Evolutionary conservation across 768 basidiomycete species (phyloP), one percentile per base, ranked within the genome.

Genomic region (Auricularia auricula-judae): DNA sequence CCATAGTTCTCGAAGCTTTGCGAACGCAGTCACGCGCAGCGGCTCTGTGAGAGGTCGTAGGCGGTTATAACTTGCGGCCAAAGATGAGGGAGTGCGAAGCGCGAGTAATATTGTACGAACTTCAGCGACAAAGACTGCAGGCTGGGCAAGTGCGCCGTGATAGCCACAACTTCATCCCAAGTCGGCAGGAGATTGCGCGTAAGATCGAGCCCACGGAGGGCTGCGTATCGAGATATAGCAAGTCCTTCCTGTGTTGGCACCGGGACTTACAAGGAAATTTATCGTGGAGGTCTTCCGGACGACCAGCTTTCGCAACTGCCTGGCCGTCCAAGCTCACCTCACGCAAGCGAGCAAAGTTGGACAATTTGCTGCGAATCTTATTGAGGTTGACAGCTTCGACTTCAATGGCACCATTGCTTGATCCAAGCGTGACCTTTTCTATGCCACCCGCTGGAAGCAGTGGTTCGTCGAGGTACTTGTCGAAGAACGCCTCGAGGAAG

Each of bases 311-410:
- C 14, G 69, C 74, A 12, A 96, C 85, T 63, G 77, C 72, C 66
- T 86, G 83, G 68, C 78, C 80, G 70, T 95, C 90, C 35, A 97
- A 77, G 65, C 94, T 93, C 62, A 89, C 83, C 72, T 93, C 88
- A 63, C 84, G 84, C 61, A 98, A 78, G 18, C 79, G 79, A 59
- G 81, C 80, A 21, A 98, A 74, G 63, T 84, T 76, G 3, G 87
- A 77, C 34, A 96, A 80, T 58, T 87, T 88, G 34, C 77, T 75
- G 70, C 88, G 81, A 64, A 97, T 84, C 72, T 87, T 91, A 70
- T 91, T 87, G 34, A 97, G 77, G 56, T 84, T 81, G 3, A 93
- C 89, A 3, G 91, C 93, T 73, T 95, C 89, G 12, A 98, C 91
- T 67, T 88, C 78, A 68, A 98, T 94, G 3, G 84, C 79, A 35